Percentiles rank a stretch among this genome's conserved stretches.
phyloP scores from a whole-genome alignment of 306 rosid genomes.

The Notholithocarpus densiflorus region DNA sequence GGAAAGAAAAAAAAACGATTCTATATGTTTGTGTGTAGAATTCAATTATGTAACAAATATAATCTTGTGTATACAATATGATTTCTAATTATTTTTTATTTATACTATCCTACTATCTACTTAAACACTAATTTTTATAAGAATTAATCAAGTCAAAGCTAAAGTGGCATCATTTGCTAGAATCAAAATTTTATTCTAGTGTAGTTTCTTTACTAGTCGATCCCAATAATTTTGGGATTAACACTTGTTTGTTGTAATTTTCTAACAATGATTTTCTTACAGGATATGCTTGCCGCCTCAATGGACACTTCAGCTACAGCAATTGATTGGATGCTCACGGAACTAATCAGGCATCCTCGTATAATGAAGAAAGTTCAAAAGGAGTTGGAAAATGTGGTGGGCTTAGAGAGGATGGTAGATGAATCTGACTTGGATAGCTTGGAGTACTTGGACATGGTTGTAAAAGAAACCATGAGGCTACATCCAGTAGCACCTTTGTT shows the following conservation, averaged over 20 bases:
- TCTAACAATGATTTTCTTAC: not conserved
- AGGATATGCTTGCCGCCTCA: conserved; percentile 56
- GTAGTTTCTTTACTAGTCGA: not conserved
- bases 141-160: no score
- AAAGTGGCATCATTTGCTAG: no score
- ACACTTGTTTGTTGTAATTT: not conserved
- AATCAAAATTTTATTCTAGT: no score
- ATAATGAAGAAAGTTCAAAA: conserved; percentile 57
- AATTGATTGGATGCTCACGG: conserved; percentile 51
- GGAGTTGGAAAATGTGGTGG: conserved; percentile 49
- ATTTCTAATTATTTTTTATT: not conserved
- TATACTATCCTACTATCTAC: not conserved
- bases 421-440: conserved; percentile 53
- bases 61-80: not conserved
- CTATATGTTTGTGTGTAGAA: no score
- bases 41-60: no score
- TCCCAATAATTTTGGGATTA: no score
- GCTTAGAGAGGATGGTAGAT: conserved; percentile 52
- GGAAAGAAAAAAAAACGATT: no score
- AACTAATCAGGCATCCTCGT: conserved; percentile 47
- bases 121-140: no score
- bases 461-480: conserved; percentile 55
- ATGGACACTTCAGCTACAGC: conserved; percentile 56
- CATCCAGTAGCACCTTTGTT: conserved; percentile 64
- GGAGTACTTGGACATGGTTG: conserved; percentile 44